Conservation (phyloP, 1,139 yeast species). For the Taphrina wiesneri region DNA sequence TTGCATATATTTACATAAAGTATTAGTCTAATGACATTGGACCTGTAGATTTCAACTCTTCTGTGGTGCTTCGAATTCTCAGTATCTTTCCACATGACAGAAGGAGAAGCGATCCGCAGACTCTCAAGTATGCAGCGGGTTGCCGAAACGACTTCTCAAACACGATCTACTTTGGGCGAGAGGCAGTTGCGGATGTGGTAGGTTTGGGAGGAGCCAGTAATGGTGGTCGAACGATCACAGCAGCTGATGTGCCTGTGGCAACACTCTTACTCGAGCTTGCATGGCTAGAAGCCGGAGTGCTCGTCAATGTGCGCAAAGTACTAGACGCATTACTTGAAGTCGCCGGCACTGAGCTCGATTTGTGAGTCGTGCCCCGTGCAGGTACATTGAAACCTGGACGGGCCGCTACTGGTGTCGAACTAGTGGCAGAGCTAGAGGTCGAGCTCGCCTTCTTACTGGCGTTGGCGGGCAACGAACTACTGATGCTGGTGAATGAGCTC, state of each 20-base stretch:
- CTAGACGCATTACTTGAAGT: neutral
- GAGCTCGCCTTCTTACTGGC: neutral
- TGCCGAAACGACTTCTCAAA: too few relatives aligned
- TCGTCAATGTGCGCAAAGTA: neutral
- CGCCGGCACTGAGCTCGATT: neutral
- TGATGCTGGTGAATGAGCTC: neutral
- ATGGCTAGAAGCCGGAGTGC: neutral
- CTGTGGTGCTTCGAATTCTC: too few relatives aligned
- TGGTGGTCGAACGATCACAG: neutral
- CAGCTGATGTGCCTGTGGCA: neutral
- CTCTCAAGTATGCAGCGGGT: too few relatives aligned
- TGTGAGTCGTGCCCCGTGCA: neutral
- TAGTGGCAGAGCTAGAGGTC: neutral
- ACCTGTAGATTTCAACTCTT: too few relatives aligned
- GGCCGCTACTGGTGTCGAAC: neutral
- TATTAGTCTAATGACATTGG: too few relatives aligned
- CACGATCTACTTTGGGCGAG: neutral
- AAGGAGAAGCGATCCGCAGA: too few relatives aligned
- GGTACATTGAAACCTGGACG: neutral
- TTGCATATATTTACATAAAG: neutral
- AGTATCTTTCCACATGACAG: too few relatives aligned
- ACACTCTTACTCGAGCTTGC: neutral
- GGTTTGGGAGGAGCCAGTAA: neutral
- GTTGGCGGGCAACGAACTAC: neutral
- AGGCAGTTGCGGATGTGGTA: neutral